Percentiles rank a stretch among this genome's conserved stretches.
phyloP scores from a whole-genome alignment of 2,329 filamentous ascomycete species.

The Epichloe typhina region DNA sequence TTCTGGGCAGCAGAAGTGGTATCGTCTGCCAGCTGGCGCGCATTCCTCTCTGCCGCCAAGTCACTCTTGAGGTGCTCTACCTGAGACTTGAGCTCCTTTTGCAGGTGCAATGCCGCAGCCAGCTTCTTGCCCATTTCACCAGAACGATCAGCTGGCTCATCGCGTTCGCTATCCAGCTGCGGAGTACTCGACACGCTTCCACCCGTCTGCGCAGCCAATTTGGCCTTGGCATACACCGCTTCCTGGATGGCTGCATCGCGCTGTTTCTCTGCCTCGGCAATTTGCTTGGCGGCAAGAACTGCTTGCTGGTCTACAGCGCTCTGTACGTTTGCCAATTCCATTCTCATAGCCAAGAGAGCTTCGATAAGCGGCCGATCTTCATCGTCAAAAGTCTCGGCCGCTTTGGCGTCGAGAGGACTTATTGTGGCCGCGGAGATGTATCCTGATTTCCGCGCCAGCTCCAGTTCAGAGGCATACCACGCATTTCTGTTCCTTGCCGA shows the following conservation, averaged over 20 bases:
- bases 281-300: slow-evolving; percentile 69
- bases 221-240: slow-evolving; percentile 89
- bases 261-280: slow-evolving; percentile 90
- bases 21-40: slow-evolving; percentile 77
- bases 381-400: slow-evolving; percentile 70
- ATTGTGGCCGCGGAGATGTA: slow-evolving; percentile 62
- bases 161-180: slow-evolving; percentile 44
- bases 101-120: slow-evolving; percentile 64
- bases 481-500: slow-evolving; percentile 74
- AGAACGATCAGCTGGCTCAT: slow-evolving; percentile 41
- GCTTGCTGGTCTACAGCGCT: slow-evolving; percentile 81
- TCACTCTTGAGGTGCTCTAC: slow-evolving; percentile 58
- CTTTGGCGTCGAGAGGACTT: slow-evolving; percentile 64
- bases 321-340: slow-evolving; percentile 82
- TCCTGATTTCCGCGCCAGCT: slow-evolving; percentile 79
- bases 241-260: slow-evolving; percentile 89
- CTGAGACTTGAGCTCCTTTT: slow-evolving; percentile 68
- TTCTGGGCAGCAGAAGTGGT: slow-evolving; percentile 71
- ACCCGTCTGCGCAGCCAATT: slow-evolving; percentile 62
- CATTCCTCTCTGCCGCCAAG: slow-evolving; percentile 66
- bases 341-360: slow-evolving; percentile 80
- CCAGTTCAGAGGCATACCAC: slow-evolving; percentile 93
- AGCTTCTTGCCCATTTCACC: slow-evolving; percentile 71
- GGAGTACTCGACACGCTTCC: slow-evolving; percentile 50
- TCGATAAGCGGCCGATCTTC: slow-evolving; percentile 88